Base-by-base conservation (phyloP, 176 grass and related monocot species). In the Saccharum spontaneum region DNA sequence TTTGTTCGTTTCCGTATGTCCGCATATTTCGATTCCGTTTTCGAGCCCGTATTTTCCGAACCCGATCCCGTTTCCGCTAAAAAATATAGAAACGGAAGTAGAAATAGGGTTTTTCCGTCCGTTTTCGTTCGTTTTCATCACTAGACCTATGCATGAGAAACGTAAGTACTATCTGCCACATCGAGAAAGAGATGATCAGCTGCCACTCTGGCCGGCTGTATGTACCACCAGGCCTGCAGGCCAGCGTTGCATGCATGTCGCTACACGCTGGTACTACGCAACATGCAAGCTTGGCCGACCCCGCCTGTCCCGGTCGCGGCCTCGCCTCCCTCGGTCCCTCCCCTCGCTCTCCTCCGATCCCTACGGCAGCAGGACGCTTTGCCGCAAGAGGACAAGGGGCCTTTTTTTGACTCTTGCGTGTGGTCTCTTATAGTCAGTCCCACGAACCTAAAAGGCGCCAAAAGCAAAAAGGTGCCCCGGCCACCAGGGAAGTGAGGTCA, bases 391-490 rank as follows among this genome's bases (percentile, higher is more conserved):
- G 75, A 80, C 84, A 80, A 76, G 89, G 20, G 36, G 14, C 2
- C 78, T 31, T 75, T 85, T 40, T 40, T 70, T 60, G 63, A 90
- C 89, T 75, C 39, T 2, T 2, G 26, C 10, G 44, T 73, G 65
- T 52, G 65, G 72, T 46, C 48, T 17, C 50, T 6, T 54, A 34
- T 54, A 34, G 46, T 22, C 44, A 34, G 46, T 22, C 44, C 71
- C n/a, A 26, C n/a, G 24, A 28, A 84, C 80, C 69, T 79, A 87
- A 84, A 90, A 90, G 75, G 38, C 80, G 28, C 73, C 59, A 68
- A 86, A 90, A 80, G 28, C 73, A 46, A 68, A 86, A 90, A 80
- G 17, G 78, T 22, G 63, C 11, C 64, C 57, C 1, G 13, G 33
- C 33, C 33, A 33, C 33, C 33, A 33, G 33, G 33, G 78, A 33